These are phyloP conservation scores for Debaryomyces prosopidis DNA, from an alignment of 805 yeast genomes.

Conservation along the genomic window DNA sequence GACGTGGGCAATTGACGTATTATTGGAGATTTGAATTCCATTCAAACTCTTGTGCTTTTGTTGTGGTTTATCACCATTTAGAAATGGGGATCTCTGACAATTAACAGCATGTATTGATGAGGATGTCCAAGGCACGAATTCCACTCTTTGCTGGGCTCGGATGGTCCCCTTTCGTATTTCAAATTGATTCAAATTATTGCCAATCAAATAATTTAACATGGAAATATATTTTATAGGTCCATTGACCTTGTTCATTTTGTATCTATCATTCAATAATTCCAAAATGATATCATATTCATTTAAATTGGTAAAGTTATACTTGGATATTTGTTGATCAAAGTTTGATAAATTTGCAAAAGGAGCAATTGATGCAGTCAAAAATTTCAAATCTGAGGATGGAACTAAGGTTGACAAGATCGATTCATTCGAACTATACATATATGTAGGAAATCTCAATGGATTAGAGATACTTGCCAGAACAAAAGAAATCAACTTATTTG, in stretches of 20 bases:
- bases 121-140: conserved; percentile 86
- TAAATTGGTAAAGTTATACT: conserved; percentile 50
- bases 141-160: conserved; percentile 64
- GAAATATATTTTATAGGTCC: conserved; percentile 58
- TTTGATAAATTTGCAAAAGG: conserved; percentile 45
- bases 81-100: conserved; percentile 70
- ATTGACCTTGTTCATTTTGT: conserved; percentile 62
- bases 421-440: conserved; percentile 83
- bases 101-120: conserved; percentile 76
- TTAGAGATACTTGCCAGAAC: conserved; percentile 84
- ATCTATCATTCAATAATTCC: conserved; percentile 75
- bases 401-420: conserved; percentile 79
- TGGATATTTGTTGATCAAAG: conserved; percentile 30
- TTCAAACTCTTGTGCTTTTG: conserved; percentile 36
- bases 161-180: conserved; percentile 71
- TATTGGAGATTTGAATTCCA: conserved; percentile 84
- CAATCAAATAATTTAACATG: conserved; percentile 63
- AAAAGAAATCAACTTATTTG: conserved; percentile 83
- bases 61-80: conserved; percentile 33
- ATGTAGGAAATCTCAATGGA: conserved; percentile 87
- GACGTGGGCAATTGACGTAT: conserved; percentile 69
- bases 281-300: conserved; percentile 85
- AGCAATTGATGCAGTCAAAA: conserved; percentile 40
- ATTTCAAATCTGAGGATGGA: conserved; percentile 77
- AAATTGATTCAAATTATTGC: conserved; percentile 61